Evolutionary conservation across 139 green algal species (phyloP).

Genomic region (Micractinium sp.): DNA sequence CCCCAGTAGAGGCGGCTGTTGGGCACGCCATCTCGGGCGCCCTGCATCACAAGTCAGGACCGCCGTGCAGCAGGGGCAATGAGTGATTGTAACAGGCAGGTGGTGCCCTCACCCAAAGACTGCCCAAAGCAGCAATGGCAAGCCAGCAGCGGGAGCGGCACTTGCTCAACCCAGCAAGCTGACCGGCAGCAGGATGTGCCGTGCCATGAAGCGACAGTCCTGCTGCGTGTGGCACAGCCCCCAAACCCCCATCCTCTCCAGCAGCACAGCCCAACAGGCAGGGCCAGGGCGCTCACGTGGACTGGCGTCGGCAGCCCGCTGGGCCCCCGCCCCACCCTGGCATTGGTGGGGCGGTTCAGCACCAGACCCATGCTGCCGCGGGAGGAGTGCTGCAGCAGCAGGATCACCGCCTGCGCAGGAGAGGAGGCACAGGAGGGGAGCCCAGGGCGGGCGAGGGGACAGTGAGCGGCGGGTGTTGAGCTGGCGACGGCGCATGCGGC

Average conservation of each 20-base stretch:
- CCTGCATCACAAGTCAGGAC: neutral
- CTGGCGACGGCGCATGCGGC: too few species aligned
- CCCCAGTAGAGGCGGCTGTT: slow-evolving; percentile 53
- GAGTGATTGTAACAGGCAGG: neutral
- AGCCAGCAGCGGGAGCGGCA: too few species aligned
- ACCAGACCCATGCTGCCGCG: slow-evolving; percentile 67
- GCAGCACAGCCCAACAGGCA: neutral
- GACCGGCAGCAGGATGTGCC: too few species aligned
- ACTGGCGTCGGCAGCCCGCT: neutral
- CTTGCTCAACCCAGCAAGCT: too few species aligned
- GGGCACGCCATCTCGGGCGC: slow-evolving; percentile 42
- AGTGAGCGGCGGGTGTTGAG: too few species aligned
- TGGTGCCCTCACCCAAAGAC: too few species aligned
- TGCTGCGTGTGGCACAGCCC: too few species aligned
- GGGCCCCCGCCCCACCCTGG: slow-evolving; percentile 44
- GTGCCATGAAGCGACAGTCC: too few species aligned
- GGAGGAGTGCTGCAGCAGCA: slow-evolving; percentile 60
- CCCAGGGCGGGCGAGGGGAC: too few species aligned
- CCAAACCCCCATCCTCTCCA: too few species aligned
- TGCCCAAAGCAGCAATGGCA: too few species aligned
- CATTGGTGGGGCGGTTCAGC: slow-evolving; percentile 66
- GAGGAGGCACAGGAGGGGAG: neutral
- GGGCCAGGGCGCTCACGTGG: neutral
- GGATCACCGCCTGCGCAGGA: slow-evolving; percentile 22
- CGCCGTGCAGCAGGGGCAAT: neutral